phyloP scores from a whole-genome alignment of 257 asterid genomes.

The Solanum acaule region DNA sequence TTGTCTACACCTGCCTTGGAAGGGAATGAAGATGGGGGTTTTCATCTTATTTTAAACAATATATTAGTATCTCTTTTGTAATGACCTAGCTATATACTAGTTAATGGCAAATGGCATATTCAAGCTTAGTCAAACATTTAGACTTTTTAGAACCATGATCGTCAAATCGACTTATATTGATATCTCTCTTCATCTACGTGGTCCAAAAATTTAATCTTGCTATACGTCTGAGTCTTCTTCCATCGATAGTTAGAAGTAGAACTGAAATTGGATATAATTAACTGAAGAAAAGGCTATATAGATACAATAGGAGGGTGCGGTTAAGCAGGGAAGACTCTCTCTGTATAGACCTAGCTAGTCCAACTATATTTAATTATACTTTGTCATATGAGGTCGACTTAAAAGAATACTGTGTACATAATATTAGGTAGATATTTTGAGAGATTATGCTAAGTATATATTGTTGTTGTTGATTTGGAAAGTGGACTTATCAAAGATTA shows the following conservation, averaged over 20 bases:
- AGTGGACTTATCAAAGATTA: not conserved
- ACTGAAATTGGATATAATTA: too few relatives aligned
- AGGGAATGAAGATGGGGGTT: not conserved
- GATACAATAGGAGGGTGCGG: too few relatives aligned
- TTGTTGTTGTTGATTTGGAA: not conserved
- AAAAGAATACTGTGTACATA: not conserved
- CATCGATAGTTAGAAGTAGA: not conserved
- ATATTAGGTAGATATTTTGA: not conserved
- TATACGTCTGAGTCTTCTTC: too few relatives aligned
- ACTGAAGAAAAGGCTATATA: too few relatives aligned
- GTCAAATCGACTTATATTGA: not conserved
- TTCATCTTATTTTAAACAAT: not conserved
- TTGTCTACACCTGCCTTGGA: not conserved
- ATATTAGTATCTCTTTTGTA: not conserved
- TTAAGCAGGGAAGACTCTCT: not conserved
- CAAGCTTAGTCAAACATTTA: not conserved
- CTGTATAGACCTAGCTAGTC: not conserved
- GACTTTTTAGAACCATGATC: too few relatives aligned
- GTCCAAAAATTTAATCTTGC: too few relatives aligned
- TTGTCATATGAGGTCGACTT: not conserved
- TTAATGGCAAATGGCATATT: not conserved
- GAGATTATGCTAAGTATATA: not conserved
- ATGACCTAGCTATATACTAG: not conserved
- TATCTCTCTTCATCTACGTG: too few relatives aligned
- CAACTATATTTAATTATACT: not conserved